Evolutionary conservation across 257 asterid species (phyloP).

Genomic region (Lantana camara): DNA sequence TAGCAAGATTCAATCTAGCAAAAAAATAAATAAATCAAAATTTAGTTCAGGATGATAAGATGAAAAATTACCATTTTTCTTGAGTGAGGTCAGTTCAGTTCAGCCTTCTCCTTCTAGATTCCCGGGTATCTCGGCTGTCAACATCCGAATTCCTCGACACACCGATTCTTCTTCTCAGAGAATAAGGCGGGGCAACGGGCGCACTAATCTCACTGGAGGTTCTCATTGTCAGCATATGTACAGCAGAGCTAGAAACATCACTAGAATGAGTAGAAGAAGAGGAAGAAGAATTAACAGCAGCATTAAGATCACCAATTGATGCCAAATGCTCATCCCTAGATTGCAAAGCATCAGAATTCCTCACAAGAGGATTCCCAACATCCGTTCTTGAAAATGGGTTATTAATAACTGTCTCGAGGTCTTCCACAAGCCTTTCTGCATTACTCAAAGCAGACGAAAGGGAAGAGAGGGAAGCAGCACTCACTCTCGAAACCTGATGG

Average conservation of each 20-base stretch:
- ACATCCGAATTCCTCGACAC: conserved; percentile 11
- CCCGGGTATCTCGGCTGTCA: conserved; percentile 25
- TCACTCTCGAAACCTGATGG: conserved; percentile 54
- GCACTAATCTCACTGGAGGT: conserved; percentile 20
- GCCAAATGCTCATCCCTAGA: conserved; percentile 31
- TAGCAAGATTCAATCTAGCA: conserved; percentile 13
- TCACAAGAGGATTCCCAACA: conserved; percentile 18
- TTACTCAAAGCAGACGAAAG: conserved; percentile 61
- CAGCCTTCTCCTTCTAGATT: conserved; percentile 42
- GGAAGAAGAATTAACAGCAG: no score
- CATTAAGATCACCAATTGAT: conserved; percentile 30
- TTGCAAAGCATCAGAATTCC: conserved; percentile 30
- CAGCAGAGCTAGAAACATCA: conserved; percentile 31
- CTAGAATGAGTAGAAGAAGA: conserved; percentile 38
- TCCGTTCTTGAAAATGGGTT: conserved; percentile 34
- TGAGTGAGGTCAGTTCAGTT: conserved; percentile 35
- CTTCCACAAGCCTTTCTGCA: conserved; percentile 67
- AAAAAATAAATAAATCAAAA: neutral
- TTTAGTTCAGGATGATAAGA: conserved; percentile 14
- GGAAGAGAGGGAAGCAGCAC: conserved; percentile 58
- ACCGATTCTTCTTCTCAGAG: conserved; percentile 32
- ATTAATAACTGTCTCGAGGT: conserved; percentile 55
- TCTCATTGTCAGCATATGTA: conserved; percentile 22
- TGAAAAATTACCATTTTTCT: conserved; percentile 18
- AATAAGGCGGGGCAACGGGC: conserved; percentile 6